These are phyloP conservation scores for Aspergillus sp. DNA, from an alignment of 2,329 filamentous ascomycete species.

Conservation along the genomic window DNA sequence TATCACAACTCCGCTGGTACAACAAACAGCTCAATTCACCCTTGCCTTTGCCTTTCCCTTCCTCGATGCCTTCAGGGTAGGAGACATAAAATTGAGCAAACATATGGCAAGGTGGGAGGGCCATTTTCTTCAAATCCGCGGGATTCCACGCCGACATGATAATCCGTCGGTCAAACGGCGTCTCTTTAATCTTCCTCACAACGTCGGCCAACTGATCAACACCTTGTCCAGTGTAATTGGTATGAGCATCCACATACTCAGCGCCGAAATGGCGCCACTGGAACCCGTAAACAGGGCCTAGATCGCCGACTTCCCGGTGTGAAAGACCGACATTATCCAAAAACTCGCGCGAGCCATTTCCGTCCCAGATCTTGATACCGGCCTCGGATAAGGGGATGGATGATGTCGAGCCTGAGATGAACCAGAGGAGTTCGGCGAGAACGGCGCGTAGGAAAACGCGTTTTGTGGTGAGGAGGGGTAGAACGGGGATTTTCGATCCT, in stretches of 20 bases:
- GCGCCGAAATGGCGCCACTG: conserved; percentile 99
- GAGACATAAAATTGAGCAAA: conserved; percentile 95
- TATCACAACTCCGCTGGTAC: conserved; percentile 93
- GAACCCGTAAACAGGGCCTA: conserved; percentile 96
- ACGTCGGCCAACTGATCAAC: conserved; percentile 92
- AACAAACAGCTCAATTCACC: conserved; percentile 76
- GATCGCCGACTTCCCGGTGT: conserved; percentile 80
- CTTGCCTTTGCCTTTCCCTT: not conserved
- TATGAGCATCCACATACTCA: conserved; percentile 73
- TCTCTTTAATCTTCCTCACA: conserved; percentile 78
- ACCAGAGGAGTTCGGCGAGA: conserved; percentile 93
- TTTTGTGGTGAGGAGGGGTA: conserved; percentile 95
- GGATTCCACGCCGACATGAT: conserved; percentile 96
- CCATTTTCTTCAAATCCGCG: conserved; percentile 80
- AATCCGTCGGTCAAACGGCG: conserved; percentile 85
- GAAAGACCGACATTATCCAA: conserved; percentile 81
- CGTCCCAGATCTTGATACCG: conserved; percentile 97
- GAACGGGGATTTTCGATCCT: conserved; percentile 57
- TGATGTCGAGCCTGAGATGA: conserved; percentile 80
- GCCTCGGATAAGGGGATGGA: conserved; percentile 72
- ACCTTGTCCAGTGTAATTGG: conserved; percentile 83
- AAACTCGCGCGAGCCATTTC: conserved; percentile 87
- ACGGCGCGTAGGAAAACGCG: conserved; percentile 91
- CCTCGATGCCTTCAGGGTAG: conserved; percentile 52
- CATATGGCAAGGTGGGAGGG: conserved; percentile 92